phyloP scores from a whole-genome alignment of 148 eudicot genomes.

The Rhododendron kiyosumense region DNA sequence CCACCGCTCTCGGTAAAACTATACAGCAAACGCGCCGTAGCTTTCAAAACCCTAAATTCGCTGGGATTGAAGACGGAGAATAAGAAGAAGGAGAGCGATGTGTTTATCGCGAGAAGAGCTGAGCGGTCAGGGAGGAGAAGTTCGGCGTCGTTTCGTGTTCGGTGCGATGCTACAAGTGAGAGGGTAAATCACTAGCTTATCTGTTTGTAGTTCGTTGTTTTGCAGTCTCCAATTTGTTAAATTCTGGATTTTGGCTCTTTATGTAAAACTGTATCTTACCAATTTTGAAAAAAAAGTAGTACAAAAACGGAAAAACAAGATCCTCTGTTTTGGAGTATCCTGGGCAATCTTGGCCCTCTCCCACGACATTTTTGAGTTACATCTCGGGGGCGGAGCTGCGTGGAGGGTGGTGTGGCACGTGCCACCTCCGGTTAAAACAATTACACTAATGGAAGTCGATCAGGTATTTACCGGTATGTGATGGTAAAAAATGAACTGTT shows the following conservation, averaged over 20 bases:
- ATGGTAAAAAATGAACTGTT: too few species aligned
- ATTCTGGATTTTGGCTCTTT: neutral
- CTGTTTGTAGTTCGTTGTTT: neutral
- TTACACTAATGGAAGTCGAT: too few species aligned
- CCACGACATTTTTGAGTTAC: neutral
- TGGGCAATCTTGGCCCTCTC: neutral
- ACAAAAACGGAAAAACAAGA: neutral
- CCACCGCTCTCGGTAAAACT: conserved; percentile 26
- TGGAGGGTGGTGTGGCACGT: too few species aligned
- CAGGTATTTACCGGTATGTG: too few species aligned
- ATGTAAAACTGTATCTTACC: neutral
- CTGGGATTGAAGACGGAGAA: conserved; percentile 16
- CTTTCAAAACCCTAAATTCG: conserved; percentile 11
- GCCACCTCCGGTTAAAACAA: too few species aligned
- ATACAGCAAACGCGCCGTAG: neutral
- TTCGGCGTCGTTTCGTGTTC: conserved; percentile 41
- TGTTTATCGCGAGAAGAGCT: conserved; percentile 11
- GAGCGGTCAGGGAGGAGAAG: conserved; percentile 15
- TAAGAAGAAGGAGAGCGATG: conserved; percentile 18
- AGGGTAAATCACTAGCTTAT: conserved; percentile 30
- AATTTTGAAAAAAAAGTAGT: too few species aligned
- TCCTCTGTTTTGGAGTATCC: neutral
- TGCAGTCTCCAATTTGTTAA: neutral
- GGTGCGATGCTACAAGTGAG: conserved; percentile 57
- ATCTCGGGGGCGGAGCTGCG: too few species aligned